A percentile compares a stretch with the other conserved stretches of the same genome.
phyloP scores from a whole-genome alignment of 805 yeast species.

The Peterozyma toletana region DNA sequence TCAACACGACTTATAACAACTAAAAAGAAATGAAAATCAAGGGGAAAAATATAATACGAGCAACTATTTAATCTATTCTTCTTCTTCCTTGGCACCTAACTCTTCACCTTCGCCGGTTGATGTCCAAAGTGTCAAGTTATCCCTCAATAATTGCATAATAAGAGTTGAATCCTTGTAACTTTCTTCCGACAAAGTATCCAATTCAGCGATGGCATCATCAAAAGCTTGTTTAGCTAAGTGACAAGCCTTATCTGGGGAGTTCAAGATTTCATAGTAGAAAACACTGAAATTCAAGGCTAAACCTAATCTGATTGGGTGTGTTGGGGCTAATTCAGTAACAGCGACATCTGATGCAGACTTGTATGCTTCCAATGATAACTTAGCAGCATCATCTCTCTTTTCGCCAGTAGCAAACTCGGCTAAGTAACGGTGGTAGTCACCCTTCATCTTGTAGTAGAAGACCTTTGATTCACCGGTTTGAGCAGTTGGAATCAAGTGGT shows the following conservation, averaged over 20 bases:
- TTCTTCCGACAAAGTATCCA: slow-evolving; percentile 96
- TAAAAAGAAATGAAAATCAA: no score
- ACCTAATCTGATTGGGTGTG: slow-evolving; percentile 97
- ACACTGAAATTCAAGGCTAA: slow-evolving; percentile 97
- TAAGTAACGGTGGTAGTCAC: slow-evolving; percentile 98
- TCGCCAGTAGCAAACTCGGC: slow-evolving; percentile 94
- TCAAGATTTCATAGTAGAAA: slow-evolving; percentile 95
- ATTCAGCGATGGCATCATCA: slow-evolving; percentile 98
- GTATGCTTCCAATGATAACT: slow-evolving; percentile 88
- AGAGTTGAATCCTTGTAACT: slow-evolving; percentile 97
- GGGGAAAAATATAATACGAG: neutral
- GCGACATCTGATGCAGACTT: slow-evolving; percentile 96
- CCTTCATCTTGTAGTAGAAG: slow-evolving; percentile 98
- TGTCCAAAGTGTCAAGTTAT: slow-evolving; percentile 97
- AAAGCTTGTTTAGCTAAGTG: slow-evolving; percentile 98
- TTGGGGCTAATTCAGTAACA: slow-evolving; percentile 93
- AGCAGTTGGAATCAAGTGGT: slow-evolving; percentile 90
- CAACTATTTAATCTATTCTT: slow-evolving; percentile 17
- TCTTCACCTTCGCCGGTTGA: slow-evolving; percentile 62
- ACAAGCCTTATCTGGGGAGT: slow-evolving; percentile 98
- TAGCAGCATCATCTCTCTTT: slow-evolving; percentile 88
- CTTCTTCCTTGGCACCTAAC: slow-evolving; percentile 22
- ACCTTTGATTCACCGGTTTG: slow-evolving; percentile 97
- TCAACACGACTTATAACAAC: no score
- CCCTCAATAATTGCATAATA: slow-evolving; percentile 98